Base-by-base conservation (phyloP, 176 grass and related monocot genomes). In the Phyllostachys edulis region DNA sequence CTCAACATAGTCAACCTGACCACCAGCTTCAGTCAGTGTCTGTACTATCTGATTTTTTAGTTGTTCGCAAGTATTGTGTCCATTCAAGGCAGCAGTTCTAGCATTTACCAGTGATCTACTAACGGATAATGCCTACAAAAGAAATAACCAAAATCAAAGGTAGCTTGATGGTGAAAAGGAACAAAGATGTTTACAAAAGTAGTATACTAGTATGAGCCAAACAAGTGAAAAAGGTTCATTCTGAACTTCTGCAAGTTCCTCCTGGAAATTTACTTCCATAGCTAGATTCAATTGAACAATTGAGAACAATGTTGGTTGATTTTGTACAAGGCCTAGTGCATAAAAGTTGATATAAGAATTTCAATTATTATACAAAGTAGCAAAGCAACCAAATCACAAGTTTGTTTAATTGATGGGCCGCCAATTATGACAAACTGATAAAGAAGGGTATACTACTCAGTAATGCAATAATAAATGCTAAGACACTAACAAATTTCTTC, bases 1-100 rank as follows among this genome's bases (percentile, higher is more conserved):
- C 93, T 95, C 91, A 81, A 92, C 96, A 92, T 92, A 98, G 63
- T 98, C 96, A 85, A 95, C 87, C 78, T 63, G 87, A 79, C 96
- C 89, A 4, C 87, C 90, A 85, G 91, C 81, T 82, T 85, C 80
- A 60, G 80, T 76, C 39, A 98, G 36, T 51, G 67, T 72, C 55
- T 87, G 85, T 47, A 90, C 44, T 50, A 98, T 84, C 72, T 85
- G 65, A 73, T 90, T 50, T 85, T 92, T 92, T 69, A 98, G 62
- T 82, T 95, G 77, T 80, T 92, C 18, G 69, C 87, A 73, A 78
- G 55, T n/a, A 72, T 73, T 83, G 42, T 86, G 75, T 76, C 85
- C 86, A 71, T 81, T 93, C 79, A 88, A 62, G 29, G 38, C 83
- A 29, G 42, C 18, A 46, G 80, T 86, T 88, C 86, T 98, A 80